Evolutionary conservation across 768 basidiomycete species (phyloP).

Genomic region (Pleurotus platypus): DNA sequence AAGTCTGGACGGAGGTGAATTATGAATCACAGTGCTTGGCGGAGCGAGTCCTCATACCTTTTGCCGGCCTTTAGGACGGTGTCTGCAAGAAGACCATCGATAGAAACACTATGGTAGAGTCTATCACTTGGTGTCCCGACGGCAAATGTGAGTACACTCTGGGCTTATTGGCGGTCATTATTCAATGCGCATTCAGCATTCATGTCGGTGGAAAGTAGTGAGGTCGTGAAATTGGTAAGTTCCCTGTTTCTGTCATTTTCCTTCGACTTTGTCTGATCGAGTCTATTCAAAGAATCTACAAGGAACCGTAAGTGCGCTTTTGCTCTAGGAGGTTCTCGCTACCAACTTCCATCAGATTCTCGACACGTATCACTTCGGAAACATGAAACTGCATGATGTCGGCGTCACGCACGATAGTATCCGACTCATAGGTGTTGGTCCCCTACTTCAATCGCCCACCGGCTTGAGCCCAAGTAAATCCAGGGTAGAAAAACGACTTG

Average conservation of each 20-base stretch:
- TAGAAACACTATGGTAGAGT: slow-evolving; percentile 50
- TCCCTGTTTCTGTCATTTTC: slow-evolving; percentile 4
- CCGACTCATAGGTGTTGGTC: slow-evolving; percentile 66
- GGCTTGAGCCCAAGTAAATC: slow-evolving; percentile 70
- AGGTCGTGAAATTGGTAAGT: slow-evolving; percentile 57
- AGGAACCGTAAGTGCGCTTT: slow-evolving; percentile 42
- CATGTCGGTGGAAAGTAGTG: slow-evolving; percentile 65
- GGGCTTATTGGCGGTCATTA: not conserved
- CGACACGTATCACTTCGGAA: slow-evolving; percentile 54
- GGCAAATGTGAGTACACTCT: slow-evolving; percentile 43
- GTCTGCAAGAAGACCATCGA: slow-evolving; percentile 67
- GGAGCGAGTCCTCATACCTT: slow-evolving; percentile 1
- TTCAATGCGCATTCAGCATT: slow-evolving; percentile 41
- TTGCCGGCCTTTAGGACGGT: slow-evolving; percentile 45
- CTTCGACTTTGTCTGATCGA: slow-evolving; percentile 4
- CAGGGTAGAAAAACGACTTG: slow-evolving; percentile 66
- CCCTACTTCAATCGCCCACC: slow-evolving; percentile 56
- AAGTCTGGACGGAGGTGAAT: slow-evolving; percentile 69
- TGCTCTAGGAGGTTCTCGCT: not conserved
- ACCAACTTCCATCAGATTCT: slow-evolving; percentile 34
- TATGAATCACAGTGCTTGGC: not conserved
- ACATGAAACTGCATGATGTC: slow-evolving; percentile 66
- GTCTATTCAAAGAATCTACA: slow-evolving; percentile 44
- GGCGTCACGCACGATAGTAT: slow-evolving; percentile 65
- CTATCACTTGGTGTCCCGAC: slow-evolving; percentile 65